Evolutionary conservation across 148 eudicot genomes (phyloP).

Genomic region (Chenopodium quinoa): DNA sequence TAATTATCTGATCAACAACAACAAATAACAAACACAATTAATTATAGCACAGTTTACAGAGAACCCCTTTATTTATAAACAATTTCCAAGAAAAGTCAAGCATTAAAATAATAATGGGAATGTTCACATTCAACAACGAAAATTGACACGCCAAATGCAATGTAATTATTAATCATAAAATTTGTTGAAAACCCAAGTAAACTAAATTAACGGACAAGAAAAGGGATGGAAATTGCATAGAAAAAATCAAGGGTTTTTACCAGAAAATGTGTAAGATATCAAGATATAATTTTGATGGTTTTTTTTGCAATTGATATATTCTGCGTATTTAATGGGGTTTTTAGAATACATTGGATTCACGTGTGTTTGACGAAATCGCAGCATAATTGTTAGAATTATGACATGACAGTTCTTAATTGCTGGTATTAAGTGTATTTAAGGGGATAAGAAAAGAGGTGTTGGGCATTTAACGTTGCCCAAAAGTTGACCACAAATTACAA

Average conservation of each 20-base stretch:
- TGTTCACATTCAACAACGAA: too few relatives aligned
- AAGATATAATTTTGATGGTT: neutral
- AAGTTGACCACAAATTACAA: too few relatives aligned
- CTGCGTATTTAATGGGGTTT: neutral
- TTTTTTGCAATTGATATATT: neutral
- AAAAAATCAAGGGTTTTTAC: conserved; percentile 4
- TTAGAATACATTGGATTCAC: neutral
- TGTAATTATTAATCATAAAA: neutral
- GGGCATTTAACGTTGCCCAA: too few relatives aligned
- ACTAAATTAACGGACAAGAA: neutral
- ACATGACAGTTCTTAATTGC: too few relatives aligned
- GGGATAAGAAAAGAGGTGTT: too few relatives aligned
- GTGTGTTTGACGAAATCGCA: too few relatives aligned
- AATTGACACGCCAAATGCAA: neutral
- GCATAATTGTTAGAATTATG: too few relatives aligned
- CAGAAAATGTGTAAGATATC: neutral
- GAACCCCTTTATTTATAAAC: conserved; percentile 13
- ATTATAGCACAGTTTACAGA: neutral
- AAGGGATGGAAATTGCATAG: conserved; percentile 10
- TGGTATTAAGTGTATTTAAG: too few relatives aligned
- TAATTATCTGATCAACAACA: conserved; percentile 11
- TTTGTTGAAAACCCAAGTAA: neutral
- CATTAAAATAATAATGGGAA: too few relatives aligned
- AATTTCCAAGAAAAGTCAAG: conserved; percentile 1
- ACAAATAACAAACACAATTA: neutral